Evolutionary conservation across 306 rosid species (phyloP), one percentile per base, ranked within the genome.

Genomic region (Dalbergia cochinchinensis): DNA sequence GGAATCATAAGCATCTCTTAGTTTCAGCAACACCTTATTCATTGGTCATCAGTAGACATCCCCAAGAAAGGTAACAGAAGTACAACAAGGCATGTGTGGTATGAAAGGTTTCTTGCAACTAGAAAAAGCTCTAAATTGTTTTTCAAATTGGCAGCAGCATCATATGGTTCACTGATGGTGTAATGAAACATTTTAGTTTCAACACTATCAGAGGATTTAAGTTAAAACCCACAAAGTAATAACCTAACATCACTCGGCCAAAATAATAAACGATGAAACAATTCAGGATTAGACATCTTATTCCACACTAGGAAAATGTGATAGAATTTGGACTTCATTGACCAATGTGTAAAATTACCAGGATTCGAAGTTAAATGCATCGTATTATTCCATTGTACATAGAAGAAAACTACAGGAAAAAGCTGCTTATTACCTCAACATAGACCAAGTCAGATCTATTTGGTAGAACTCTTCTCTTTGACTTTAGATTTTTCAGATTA

Each of bases 401-500:
- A 44, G 62, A 16, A 48, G 26, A 76, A 33, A 71, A 76, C 15
- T 45, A 66, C 9, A 50, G 31, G 39, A 79, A 65, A 71, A 22
- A 14, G 44, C 2, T 66, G 19, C 9, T 73, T 11, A 42, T 85
- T 88, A 94, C 97, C 97, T 94, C 91, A 60, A 92, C 55, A 54
- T 91, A 91, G 10, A 85, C 47, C 65, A 91, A 74, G 54, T 88
- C 87, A 34, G 92, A 92, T 71, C 85, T 87, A 86, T 88, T 73
- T 64, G 88, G 85, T 9, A 58, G 79, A 73, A 76, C 86, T 86
- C 77, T 89, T 82, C 84, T 82, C 79, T 81, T 89, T 59, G 85
- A 88, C 79, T 84, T 89, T 58, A 92, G 94, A 83, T 85, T 86
- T 80, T 87, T 94, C 67, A 90, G 86, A 69, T 78, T 86, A 65